These are phyloP conservation scores for Saccharomyces jurei DNA, from an alignment of 805 yeast genomes.

Conservation along the genomic window DNA sequence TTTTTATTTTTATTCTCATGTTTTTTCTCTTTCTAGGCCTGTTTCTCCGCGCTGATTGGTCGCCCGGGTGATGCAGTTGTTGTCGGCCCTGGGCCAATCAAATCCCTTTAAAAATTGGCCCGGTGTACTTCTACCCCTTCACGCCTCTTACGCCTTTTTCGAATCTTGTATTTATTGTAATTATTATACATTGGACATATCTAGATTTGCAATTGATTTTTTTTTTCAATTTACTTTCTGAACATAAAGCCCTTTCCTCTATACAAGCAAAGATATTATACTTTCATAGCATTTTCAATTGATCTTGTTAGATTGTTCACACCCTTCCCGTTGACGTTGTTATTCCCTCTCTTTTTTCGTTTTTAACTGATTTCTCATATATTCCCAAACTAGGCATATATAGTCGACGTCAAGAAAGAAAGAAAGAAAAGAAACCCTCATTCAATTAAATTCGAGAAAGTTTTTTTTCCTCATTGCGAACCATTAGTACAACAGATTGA, in stretches of 20 bases:
- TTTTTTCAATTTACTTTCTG: not conserved
- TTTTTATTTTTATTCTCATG: conserved; percentile 11
- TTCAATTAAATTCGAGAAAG: not conserved
- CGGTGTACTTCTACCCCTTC: not conserved
- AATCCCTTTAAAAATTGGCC: not conserved
- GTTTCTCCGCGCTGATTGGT: not conserved
- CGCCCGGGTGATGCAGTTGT: not conserved
- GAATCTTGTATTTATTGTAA: not conserved
- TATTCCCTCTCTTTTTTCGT: not conserved
- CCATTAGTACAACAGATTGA: not conserved
- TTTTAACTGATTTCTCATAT: not conserved
- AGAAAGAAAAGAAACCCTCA: not conserved
- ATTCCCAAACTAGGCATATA: not conserved
- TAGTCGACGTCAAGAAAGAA: not conserved
- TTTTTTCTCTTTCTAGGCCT: not conserved
- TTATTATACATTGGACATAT: not conserved
- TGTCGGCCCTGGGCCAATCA: not conserved
- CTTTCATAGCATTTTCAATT: not conserved
- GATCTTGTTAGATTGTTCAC: not conserved
- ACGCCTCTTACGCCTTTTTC: not conserved
- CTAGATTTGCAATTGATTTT: not conserved
- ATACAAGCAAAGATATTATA: not conserved
- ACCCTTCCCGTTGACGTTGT: not conserved
- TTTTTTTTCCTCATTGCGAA: not conserved
- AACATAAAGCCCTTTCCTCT: not conserved